phyloP scores from a whole-genome alignment of 2,329 filamentous ascomycete species.

The Fusarium coffeatum region DNA sequence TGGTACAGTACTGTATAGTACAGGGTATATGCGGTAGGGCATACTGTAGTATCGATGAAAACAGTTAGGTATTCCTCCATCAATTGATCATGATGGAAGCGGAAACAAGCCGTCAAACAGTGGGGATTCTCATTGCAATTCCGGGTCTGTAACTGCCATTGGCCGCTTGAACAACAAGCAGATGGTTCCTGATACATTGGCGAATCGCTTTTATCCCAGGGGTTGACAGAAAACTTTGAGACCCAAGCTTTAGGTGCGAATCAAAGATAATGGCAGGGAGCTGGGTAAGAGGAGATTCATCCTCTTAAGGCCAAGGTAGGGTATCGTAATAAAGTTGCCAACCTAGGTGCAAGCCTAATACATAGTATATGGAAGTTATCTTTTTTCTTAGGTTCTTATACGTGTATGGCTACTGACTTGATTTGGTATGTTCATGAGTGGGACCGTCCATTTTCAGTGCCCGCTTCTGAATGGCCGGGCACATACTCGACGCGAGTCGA shows the following conservation, averaged over 20 bases:
- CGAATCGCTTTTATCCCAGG: neutral
- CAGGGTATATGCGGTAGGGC: conserved; percentile 26
- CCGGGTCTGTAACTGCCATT: conserved; percentile 9
- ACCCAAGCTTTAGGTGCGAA: neutral
- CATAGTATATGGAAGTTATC: neutral
- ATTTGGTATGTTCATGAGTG: conserved; percentile 3
- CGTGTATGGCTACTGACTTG: neutral
- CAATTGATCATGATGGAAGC: conserved; percentile 3
- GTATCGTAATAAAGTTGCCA: neutral
- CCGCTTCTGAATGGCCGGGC: neutral
- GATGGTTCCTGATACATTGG: neutral
- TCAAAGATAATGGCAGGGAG: no score
- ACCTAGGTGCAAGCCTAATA: neutral
- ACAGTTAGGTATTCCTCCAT: neutral
- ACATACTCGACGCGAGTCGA: neutral
- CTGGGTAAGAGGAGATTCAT: no score
- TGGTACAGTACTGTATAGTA: neutral
- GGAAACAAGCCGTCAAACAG: conserved; percentile 32
- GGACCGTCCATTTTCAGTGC: neutral
- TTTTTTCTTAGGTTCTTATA: neutral
- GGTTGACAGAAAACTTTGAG: neutral
- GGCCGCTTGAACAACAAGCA: conserved; percentile 10
- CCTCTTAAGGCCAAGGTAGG: neutral
- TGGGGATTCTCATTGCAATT: neutral
- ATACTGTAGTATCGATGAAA: conserved; percentile 19